A percentile compares a stretch with the other conserved stretches of the same genome.
phyloP scores from a whole-genome alignment of 1,284 basidiomycete species.

The Ganoderma lucidum region DNA sequence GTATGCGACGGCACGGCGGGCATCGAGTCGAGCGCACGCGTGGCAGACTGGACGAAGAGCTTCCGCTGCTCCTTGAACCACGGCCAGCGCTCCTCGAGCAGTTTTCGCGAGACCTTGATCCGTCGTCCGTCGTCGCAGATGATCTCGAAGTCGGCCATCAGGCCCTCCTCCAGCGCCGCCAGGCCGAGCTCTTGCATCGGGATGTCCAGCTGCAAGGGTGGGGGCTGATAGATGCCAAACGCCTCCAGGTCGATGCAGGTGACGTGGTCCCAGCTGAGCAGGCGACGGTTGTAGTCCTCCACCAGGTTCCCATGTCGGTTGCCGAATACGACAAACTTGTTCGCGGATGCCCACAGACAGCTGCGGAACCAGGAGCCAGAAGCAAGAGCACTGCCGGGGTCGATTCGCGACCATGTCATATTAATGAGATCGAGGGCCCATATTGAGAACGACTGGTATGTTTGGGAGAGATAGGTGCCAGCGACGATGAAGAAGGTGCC shows the following conservation, averaged over 20 bases:
- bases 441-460: slow-evolving; percentile 89
- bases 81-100: slow-evolving; percentile 89
- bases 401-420: slow-evolving; percentile 88
- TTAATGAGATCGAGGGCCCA: slow-evolving; percentile 86
- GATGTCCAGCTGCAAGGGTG: slow-evolving; percentile 71
- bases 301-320: slow-evolving; percentile 88
- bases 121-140: slow-evolving; percentile 90
- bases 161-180: slow-evolving; percentile 78
- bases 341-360: slow-evolving; percentile 81
- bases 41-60: slow-evolving; percentile 63
- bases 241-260: slow-evolving; percentile 92
- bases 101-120: slow-evolving; percentile 82
- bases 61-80: slow-evolving; percentile 88
- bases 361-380: slow-evolving; percentile 91
- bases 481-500: slow-evolving; percentile 90
- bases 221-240: slow-evolving; percentile 92
- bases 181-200: slow-evolving; percentile 82
- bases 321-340: slow-evolving; percentile 89
- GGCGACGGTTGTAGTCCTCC: slow-evolving; percentile 89
- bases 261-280: slow-evolving; percentile 92
- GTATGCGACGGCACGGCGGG: slow-evolving; percentile 66
- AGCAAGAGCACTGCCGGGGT: slow-evolving; percentile 80
- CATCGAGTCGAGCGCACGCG: slow-evolving; percentile 60
- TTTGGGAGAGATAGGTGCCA: slow-evolving; percentile 90
- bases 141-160: slow-evolving; percentile 88